These are phyloP conservation scores for Avicennia marina DNA, from an alignment of 257 asterid species.

Conservation along the genomic window DNA sequence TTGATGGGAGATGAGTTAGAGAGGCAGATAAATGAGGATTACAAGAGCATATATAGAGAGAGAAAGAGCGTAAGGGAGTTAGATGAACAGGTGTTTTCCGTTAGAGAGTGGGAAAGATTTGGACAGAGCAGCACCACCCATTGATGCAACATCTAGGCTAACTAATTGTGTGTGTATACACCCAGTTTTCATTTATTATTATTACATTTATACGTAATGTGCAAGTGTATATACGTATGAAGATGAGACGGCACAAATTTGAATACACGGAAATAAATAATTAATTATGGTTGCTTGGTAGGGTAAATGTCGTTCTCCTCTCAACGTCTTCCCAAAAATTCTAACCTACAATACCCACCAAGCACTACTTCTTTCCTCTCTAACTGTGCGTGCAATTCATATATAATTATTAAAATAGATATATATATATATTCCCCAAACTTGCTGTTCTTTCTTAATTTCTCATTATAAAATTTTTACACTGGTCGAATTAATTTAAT, in stretches of 20 bases:
- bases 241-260: too few species aligned
- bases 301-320: constrained; percentile 40
- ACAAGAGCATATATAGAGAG: too few species aligned
- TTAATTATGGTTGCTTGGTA: constrained; percentile 53
- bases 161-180: constrained; percentile 21
- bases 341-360: constrained; percentile 47
- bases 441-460: too few species aligned
- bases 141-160: constrained; percentile 81
- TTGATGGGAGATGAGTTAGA: too few species aligned
- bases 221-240: background rate
- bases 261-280: too few species aligned
- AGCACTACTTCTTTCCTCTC: constrained; percentile 19
- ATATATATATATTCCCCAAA: constrained; percentile 15
- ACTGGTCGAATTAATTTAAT: too few species aligned
- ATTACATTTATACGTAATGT: too few species aligned
- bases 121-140: constrained; percentile 63
- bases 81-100: constrained; percentile 55
- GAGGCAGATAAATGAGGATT: too few species aligned
- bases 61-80: background rate
- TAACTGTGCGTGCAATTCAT: constrained; percentile 24
- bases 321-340: constrained; percentile 31
- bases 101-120: constrained; percentile 60
- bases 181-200: background rate
- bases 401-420: background rate
- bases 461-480: too few species aligned